Conservation (phyloP, 2,329 filamentous ascomycete species). For the Aureobasidium namibiae region DNA sequence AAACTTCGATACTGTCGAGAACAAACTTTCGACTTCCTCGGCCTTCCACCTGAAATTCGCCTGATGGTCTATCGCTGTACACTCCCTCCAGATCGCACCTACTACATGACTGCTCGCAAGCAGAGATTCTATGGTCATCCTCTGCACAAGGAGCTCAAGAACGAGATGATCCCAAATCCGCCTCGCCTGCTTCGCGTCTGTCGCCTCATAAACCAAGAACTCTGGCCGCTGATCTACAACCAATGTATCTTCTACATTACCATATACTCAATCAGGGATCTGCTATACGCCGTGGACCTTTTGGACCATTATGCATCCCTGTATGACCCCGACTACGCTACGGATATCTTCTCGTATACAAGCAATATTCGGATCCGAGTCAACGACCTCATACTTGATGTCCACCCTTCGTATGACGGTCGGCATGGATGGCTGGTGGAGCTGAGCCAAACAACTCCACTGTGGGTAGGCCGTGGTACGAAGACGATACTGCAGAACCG, state of each 20-base stretch:
- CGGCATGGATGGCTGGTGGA: not conserved
- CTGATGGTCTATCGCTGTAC: not conserved
- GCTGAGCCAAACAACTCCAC: not conserved
- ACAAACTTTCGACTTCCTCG: not conserved
- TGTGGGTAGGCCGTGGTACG: not conserved
- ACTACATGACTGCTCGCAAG: not conserved
- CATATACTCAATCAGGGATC: not conserved
- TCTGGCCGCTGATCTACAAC: not conserved
- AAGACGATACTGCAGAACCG: not conserved
- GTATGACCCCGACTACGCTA: too few relatives aligned
- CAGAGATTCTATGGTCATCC: not conserved
- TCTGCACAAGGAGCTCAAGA: not conserved
- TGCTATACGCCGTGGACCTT: not conserved
- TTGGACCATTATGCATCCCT: not conserved
- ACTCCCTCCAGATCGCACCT: not conserved
- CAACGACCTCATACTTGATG: not conserved
- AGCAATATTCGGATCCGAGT: not conserved
- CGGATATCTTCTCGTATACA: not conserved
- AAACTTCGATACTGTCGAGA: not conserved
- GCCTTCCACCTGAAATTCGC: not conserved
- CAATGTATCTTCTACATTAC: not conserved
- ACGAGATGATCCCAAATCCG: not conserved
- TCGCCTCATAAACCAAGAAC: not conserved
- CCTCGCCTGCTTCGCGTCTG: not conserved
- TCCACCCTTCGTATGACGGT: not conserved